Conservation (phyloP, 768 basidiomycete species). For the Mycena venus region DNA sequence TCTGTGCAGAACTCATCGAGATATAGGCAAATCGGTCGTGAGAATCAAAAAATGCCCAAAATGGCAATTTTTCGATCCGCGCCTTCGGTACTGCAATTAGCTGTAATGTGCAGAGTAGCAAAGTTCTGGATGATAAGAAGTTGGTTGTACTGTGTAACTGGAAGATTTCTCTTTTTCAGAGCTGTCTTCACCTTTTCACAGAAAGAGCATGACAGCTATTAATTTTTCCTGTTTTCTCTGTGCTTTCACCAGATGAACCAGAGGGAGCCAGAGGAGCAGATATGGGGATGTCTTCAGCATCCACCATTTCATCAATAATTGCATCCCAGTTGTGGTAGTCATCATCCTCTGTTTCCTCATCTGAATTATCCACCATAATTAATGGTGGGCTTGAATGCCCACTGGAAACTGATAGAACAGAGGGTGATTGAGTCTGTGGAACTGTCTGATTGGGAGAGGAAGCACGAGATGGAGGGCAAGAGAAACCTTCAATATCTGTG, state of each 20-base stretch:
- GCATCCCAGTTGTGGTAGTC: not conserved
- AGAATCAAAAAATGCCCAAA: no score
- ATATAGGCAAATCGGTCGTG: no score
- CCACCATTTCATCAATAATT: not conserved
- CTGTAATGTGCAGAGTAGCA: no score
- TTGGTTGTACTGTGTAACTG: not conserved
- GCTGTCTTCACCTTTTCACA: not conserved
- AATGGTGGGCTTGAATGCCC: not conserved
- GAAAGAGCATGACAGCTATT: not conserved
- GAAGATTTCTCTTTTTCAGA: not conserved
- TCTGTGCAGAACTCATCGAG: no score
- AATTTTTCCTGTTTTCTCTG: no score
- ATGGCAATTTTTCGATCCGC: no score
- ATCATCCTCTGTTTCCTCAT: not conserved
- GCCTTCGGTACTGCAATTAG: no score
- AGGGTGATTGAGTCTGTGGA: not conserved
- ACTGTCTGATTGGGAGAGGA: not conserved
- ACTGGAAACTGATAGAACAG: not conserved
- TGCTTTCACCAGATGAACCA: no score
- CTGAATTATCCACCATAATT: no score
- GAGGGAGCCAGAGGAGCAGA: no score
- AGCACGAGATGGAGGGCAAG: not conserved
- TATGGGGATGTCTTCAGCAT: not conserved
- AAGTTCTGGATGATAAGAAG: not conserved
- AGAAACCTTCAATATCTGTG: no score